phyloP scores from a whole-genome alignment of 2,329 filamentous ascomycete genomes.

The Fusarium anguioides region DNA sequence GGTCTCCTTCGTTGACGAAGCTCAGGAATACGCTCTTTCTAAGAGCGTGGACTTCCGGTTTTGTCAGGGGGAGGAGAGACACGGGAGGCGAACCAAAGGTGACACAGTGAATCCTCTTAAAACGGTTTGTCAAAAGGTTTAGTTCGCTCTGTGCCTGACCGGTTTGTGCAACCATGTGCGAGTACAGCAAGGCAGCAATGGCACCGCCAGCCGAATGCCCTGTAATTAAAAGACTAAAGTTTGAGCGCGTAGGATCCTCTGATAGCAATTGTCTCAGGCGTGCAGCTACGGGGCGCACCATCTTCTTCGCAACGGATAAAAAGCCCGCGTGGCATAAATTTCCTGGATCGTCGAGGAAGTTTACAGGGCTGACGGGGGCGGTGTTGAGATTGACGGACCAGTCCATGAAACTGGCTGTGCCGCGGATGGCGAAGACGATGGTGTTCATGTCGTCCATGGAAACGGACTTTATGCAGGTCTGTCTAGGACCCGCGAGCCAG shows the following conservation, averaged over 20 bases:
- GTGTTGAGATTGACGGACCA: slow-evolving; percentile 86
- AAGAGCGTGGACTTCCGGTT: slow-evolving; percentile 61
- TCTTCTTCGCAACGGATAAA: slow-evolving; percentile 77
- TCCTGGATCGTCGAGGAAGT: slow-evolving; percentile 80
- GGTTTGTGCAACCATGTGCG: slow-evolving; percentile 78
- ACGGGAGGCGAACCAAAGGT: slow-evolving; percentile 88
- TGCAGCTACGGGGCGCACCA: slow-evolving; percentile 78
- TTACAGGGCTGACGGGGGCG: slow-evolving; percentile 71
- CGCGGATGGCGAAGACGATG: slow-evolving; percentile 86
- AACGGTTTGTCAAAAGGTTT: slow-evolving; percentile 73
- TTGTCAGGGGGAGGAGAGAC: slow-evolving; percentile 74
- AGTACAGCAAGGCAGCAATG: slow-evolving; percentile 81
- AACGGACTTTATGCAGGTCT: slow-evolving; percentile 85
- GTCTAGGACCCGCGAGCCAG: slow-evolving; percentile 80
- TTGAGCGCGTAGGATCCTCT: slow-evolving; percentile 74
- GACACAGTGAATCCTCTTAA: slow-evolving; percentile 84
- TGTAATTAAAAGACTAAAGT: slow-evolving; percentile 81
- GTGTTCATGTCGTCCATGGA: slow-evolving; percentile 81
- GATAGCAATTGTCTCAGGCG: slow-evolving; percentile 75
- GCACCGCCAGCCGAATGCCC: slow-evolving; percentile 90
- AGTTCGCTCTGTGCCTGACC: slow-evolving; percentile 72
- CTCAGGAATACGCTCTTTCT: slow-evolving; percentile 79
- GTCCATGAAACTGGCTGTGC: slow-evolving; percentile 83
- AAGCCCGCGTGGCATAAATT: slow-evolving; percentile 88
- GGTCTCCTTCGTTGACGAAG: slow-evolving; percentile 89